A percentile compares a stretch with the other conserved stretches of the same genome.
Evolutionary conservation across 164 flowering plant species (phyloP).

Genomic region (Amborella trichopoda): DNA sequence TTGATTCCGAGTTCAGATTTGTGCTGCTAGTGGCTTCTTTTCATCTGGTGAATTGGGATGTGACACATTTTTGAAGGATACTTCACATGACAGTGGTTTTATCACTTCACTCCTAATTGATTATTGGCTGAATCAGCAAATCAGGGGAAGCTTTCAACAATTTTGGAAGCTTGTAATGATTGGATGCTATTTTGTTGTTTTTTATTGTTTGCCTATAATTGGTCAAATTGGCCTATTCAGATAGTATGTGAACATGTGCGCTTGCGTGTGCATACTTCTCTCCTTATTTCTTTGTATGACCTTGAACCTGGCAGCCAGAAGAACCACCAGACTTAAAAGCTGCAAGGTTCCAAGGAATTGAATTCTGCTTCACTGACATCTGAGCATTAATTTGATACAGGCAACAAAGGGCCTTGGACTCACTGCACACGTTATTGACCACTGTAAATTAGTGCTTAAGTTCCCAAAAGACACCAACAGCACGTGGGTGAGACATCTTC

Average conservation of each 20-base stretch:
- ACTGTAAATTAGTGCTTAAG: constrained; percentile 80
- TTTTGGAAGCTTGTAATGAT: no score
- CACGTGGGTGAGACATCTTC: constrained; percentile 64
- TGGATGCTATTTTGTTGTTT: no score
- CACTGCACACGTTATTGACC: constrained; percentile 75
- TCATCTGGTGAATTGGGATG: no score
- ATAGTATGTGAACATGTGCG: neutral
- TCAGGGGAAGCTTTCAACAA: no score
- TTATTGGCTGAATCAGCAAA: no score
- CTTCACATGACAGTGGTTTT: no score
- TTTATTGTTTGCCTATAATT: neutral
- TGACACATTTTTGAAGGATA: no score
- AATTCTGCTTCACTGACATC: no score
- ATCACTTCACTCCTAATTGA: no score
- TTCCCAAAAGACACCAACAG: constrained; percentile 93
- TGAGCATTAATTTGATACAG: constrained; percentile 34
- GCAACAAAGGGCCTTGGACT: constrained; percentile 95
- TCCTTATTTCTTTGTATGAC: neutral
- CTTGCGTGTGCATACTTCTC: neutral
- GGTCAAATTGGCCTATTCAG: neutral
- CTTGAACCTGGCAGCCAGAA: neutral
- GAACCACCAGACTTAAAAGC: neutral
- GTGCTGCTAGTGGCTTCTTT: no score
- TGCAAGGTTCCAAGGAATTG: neutral
- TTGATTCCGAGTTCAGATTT: no score